phyloP scores from a whole-genome alignment of 768 basidiomycete species.

The Rhizopogon rudus region DNA sequence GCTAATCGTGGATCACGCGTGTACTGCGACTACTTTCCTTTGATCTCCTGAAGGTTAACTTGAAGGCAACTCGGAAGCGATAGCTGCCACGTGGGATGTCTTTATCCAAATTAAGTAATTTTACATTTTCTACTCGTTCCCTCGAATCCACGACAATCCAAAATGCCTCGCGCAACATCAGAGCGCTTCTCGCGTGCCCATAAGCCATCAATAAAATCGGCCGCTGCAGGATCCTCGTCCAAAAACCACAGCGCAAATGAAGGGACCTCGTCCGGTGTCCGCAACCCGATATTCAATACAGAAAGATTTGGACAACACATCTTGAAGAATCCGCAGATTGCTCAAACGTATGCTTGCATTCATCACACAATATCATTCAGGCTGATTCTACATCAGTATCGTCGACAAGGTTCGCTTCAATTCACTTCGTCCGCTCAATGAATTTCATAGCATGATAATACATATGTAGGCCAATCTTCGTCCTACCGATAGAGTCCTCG shows the following conservation, averaged over 20 bases:
- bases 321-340: conserved; percentile 87
- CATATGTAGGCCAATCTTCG: conserved; percentile 73
- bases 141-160: background rate
- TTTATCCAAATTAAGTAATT: background rate
- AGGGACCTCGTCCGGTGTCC: conserved; percentile 37
- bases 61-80: too few relatives aligned
- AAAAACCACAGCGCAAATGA: conserved; percentile 40
- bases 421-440: background rate
- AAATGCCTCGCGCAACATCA: conserved; percentile 78
- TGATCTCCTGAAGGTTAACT: background rate
- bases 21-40: too few relatives aligned
- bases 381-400: conserved; percentile 35
- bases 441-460: conserved; percentile 1
- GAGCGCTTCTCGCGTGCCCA: conserved; percentile 70
- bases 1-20: background rate
- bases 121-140: background rate
- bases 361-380: conserved; percentile 14
- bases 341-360: conserved; percentile 65
- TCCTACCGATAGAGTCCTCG: conserved; percentile 93
- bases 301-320: conserved; percentile 97
- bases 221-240: conserved; percentile 20
- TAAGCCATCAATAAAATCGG: conserved; percentile 50
- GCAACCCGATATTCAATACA: conserved; percentile 93
- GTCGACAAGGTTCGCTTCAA: conserved; percentile 48
- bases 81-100: background rate